These are phyloP conservation scores for Citrus australasica DNA, from an alignment of 345 rosid genomes.

Conservation along the genomic window DNA sequence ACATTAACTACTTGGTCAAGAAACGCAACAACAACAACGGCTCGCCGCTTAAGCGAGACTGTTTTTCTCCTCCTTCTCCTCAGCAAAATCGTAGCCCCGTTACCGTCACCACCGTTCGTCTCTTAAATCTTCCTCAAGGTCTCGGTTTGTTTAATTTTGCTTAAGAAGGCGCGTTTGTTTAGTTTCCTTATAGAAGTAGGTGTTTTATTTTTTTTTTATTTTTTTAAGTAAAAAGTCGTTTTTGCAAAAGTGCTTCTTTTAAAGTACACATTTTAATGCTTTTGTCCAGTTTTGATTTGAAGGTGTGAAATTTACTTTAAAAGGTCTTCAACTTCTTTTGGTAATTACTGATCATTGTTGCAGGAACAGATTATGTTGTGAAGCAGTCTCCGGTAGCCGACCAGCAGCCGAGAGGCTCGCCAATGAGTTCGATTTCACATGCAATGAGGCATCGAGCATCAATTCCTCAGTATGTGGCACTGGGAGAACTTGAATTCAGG, in stretches of 20 bases:
- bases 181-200: background rate
- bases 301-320: too few relatives aligned
- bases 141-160: background rate
- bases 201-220: too few relatives aligned
- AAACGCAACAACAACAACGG: background rate
- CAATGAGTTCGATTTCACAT: background rate
- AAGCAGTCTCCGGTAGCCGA: background rate
- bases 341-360: background rate
- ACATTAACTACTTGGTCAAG: background rate
- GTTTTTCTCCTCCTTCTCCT: background rate
- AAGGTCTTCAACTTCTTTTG: background rate
- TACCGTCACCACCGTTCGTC: background rate
- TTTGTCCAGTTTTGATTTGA: too few relatives aligned
- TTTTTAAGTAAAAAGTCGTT: background rate
- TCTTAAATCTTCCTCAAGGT: background rate
- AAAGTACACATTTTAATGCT: too few relatives aligned
- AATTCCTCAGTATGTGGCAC: slow-evolving; percentile 40
- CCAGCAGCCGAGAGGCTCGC: background rate
- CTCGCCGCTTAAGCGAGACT: background rate
- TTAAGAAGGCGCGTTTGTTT: background rate
- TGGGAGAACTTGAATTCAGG: slow-evolving; percentile 59
- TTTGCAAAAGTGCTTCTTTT: background rate
- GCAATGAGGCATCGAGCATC: background rate
- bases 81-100: background rate
- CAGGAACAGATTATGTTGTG: background rate